Base-by-base conservation (phyloP, 768 basidiomycete species). In the Cyclocybe cylindracea region DNA sequence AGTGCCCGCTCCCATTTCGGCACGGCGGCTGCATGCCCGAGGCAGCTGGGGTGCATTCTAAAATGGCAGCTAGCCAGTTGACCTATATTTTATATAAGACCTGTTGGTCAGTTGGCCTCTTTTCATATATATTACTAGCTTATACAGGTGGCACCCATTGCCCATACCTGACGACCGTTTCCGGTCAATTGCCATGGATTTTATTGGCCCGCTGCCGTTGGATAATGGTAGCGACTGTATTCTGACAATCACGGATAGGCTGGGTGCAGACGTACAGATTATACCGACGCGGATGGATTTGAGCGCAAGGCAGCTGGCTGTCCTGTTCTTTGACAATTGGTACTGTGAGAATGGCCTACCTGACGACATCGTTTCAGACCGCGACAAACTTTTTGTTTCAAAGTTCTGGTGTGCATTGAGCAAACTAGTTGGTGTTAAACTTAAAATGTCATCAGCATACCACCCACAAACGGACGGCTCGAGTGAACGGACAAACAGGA, bases 331-430 rank as follows among this genome's bases (percentile, higher is more conserved):
- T 33, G 45, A 68, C 32, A 24, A 66, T 6, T 70, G 65, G 67
- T 72, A 69, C 50, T 69, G 67, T 40, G 57, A 71, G 37, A 70
- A 72, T 56, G 71, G 76, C 0, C 39, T 75, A 0, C 71, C 65
- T 56, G 57, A 39, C 18, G 65, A 50, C 57, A 71, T 56, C 61
- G 18, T 76, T 66, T 58, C 57, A 61, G 19, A 69, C 60, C 53
- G 75, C 64, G 74, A 60, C 42, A 35, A 38, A 41, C 3, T 65
- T 1, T 68, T 64, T 34, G 51, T 56, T 0, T 62, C 58, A 0
- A 16, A 44, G 1, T 67, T 77, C 43, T 78, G 76, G 75, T 48
- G 36, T 16, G 47, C 58, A 6, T 52, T 74, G 0, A 51, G 62
- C 43, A 42, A 47, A 5, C 53, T 66, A 0, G 64, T 70, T 4